Evolutionary conservation across 805 yeast genomes (phyloP).

Genomic region (Groenewaldozyma tartarivorans): DNA sequence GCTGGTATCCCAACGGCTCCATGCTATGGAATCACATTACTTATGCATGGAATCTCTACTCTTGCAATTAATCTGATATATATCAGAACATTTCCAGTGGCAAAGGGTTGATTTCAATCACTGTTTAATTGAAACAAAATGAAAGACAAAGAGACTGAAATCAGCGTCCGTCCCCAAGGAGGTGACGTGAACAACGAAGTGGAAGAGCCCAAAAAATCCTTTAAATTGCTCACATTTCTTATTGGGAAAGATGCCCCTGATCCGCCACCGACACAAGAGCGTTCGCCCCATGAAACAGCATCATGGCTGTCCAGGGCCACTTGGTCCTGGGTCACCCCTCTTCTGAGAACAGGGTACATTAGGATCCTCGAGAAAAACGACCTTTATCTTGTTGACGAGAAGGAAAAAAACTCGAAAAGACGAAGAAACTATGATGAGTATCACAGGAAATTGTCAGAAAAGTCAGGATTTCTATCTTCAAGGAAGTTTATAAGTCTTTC

Average conservation of each 20-base stretch:
- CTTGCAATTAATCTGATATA: too few relatives aligned
- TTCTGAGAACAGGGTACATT: constrained; percentile 9
- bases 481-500: constrained; percentile 4
- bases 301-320: constrained; percentile 3
- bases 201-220: too few relatives aligned
- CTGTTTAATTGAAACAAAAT: too few relatives aligned
- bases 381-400: constrained; percentile 4
- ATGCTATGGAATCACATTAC: too few relatives aligned
- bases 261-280: constrained; percentile 2
- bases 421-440: constrained; percentile 2
- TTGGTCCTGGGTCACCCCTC: constrained; percentile 10
- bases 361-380: constrained; percentile 9
- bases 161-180: too few relatives aligned
- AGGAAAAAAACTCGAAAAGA: constrained; percentile 1
- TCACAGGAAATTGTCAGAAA: neutral
- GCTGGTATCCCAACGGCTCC: too few relatives aligned
- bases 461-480: neutral
- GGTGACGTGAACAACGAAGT: too few relatives aligned
- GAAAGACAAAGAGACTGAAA: too few relatives aligned
- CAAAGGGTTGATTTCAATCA: too few relatives aligned
- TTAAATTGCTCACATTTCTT: too few relatives aligned
- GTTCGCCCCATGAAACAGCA: constrained; percentile 5
- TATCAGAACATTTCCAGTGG: too few relatives aligned
- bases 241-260: constrained; percentile 6
- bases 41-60: too few relatives aligned